Evolutionary conservation across 169 alveolate genomes (phyloP).

Genomic region (Sarcocystis neurona): DNA sequence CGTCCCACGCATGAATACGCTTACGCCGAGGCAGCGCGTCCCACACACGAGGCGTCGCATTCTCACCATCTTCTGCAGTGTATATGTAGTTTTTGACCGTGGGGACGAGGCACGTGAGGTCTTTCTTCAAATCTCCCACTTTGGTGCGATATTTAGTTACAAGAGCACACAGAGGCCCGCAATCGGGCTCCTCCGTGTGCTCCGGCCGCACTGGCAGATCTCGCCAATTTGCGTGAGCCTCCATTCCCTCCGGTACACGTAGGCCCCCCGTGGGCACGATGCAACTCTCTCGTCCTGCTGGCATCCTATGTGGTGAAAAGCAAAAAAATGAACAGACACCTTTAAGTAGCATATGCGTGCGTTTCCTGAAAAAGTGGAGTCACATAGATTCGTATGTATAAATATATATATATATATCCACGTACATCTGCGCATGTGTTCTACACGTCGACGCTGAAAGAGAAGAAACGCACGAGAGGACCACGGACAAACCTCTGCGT

Average conservation of each 20-base stretch:
- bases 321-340: too few species aligned
- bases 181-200: constrained; percentile 44
- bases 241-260: constrained; percentile 62
- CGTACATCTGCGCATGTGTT: too few species aligned
- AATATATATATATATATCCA: too few species aligned
- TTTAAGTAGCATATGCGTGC: too few species aligned
- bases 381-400: too few species aligned
- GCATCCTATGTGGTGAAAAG: too few species aligned
- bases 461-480: too few species aligned
- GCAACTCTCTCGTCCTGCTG: constrained; percentile 1
- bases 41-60: neutral
- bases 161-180: constrained; percentile 47
- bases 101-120: constrained; percentile 31
- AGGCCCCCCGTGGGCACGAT: constrained; percentile 56
- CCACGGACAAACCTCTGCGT: too few species aligned
- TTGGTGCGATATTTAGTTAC: constrained; percentile 34
- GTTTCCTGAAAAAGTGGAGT: too few species aligned
- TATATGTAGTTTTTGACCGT: constrained; percentile 55
- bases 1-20: too few species aligned
- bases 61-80: constrained; percentile 39
- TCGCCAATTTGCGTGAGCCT: constrained; percentile 36
- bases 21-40: too few species aligned
- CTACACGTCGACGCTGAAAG: too few species aligned
- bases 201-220: neutral
- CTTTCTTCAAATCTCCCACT: constrained; percentile 49